phyloP scores from a whole-genome alignment of 441 rosid species.

The Isatis lusitanica region DNA sequence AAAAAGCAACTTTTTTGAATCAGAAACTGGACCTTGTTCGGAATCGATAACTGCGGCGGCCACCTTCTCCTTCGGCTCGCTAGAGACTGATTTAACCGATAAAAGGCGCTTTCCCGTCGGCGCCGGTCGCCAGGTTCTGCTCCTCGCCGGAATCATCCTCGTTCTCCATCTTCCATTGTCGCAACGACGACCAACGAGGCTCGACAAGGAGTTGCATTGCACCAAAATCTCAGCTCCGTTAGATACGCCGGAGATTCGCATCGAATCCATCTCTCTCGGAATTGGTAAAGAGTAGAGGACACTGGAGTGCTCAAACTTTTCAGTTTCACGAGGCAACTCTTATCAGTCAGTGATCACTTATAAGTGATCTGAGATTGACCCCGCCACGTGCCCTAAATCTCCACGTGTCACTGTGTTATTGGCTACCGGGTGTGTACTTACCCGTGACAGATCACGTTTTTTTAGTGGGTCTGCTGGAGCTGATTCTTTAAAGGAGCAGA shows the following conservation, averaged over 20 bases:
- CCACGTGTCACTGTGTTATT: neutral
- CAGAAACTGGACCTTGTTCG: slow-evolving; percentile 41
- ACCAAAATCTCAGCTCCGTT: slow-evolving; percentile 30
- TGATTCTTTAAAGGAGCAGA: neutral
- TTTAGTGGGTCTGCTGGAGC: slow-evolving; percentile 6
- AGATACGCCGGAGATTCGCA: slow-evolving; percentile 41
- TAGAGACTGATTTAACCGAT: slow-evolving; percentile 46
- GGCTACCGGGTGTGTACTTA: neutral
- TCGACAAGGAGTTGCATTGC: slow-evolving; percentile 40
- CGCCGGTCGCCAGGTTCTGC: slow-evolving; percentile 33
- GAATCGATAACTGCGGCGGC: slow-evolving; percentile 38
- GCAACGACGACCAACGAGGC: slow-evolving; percentile 37
- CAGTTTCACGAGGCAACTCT: slow-evolving; percentile 24
- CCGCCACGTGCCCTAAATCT: slow-evolving; percentile 13
- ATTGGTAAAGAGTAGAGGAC: slow-evolving; percentile 3
- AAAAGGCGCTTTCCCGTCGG: slow-evolving; percentile 23
- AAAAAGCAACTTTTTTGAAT: neutral
- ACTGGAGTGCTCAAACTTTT: slow-evolving; percentile 5
- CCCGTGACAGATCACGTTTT: slow-evolving; percentile 22
- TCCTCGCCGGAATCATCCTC: slow-evolving; percentile 45
- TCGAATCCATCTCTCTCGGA: slow-evolving; percentile 38
- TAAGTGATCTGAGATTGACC: slow-evolving; percentile 18
- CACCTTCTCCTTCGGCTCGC: slow-evolving; percentile 45
- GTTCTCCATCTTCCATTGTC: slow-evolving; percentile 26
- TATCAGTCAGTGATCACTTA: slow-evolving; percentile 29